These are phyloP conservation scores for Colletotrichum siamense DNA, from an alignment of 2,329 filamentous ascomycete genomes.

Conservation along the genomic window DNA sequence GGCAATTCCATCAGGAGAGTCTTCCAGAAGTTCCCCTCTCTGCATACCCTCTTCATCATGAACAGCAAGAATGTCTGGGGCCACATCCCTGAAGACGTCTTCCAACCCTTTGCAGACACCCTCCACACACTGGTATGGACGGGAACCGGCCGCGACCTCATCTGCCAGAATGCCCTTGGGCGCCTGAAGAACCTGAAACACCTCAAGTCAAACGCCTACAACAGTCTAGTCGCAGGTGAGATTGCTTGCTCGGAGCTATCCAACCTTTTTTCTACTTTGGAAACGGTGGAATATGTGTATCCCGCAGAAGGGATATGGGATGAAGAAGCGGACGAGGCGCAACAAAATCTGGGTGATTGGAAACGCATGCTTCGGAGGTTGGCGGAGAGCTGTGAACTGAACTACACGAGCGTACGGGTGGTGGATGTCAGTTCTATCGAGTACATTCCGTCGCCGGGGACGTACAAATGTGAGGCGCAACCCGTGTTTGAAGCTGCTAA, in stretches of 20 bases:
- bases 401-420: not conserved
- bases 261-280: fast-evolving
- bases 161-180: not conserved
- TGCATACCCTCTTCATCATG: not conserved
- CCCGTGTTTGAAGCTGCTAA: not conserved
- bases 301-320: not conserved
- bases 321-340: not conserved
- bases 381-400: not conserved
- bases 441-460: not conserved
- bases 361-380: not conserved
- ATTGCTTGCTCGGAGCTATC: not conserved
- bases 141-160: not conserved
- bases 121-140: not conserved
- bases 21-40: not conserved
- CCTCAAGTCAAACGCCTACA: not conserved
- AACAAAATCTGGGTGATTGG: not conserved
- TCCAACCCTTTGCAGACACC: not conserved
- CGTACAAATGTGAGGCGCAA: not conserved
- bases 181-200: not conserved
- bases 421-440: not conserved
- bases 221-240: not conserved
- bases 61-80: not conserved
- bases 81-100: not conserved
- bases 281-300: not conserved
- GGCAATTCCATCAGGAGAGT: not conserved